Conservation (phyloP, 495 filamentous ascomycete genomes). For the Aspergillus leporis region DNA sequence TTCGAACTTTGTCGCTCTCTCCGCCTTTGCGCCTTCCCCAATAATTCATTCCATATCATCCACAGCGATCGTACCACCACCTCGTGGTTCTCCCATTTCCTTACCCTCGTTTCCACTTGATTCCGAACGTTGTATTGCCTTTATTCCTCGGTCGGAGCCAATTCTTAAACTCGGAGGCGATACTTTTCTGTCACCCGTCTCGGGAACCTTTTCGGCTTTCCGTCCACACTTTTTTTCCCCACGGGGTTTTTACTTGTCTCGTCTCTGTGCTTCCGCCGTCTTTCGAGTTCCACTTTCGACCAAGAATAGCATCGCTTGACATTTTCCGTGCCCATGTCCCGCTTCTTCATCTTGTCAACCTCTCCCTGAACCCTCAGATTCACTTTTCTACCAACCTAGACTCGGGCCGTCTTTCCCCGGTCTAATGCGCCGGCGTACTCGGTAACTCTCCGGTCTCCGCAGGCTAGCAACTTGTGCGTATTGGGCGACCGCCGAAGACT, state of each 20-base stretch:
- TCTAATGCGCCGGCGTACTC: slow-evolving; percentile 4
- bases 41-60: not conserved
- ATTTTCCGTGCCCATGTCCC: not conserved
- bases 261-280: not conserved
- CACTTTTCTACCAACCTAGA: not conserved
- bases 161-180: not conserved
- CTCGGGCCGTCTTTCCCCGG: slow-evolving; percentile 4
- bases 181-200: not conserved
- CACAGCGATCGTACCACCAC: not conserved
- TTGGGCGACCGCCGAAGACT: not conserved
- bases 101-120: not conserved
- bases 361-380: not conserved
- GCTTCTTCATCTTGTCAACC: not conserved
- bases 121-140: not conserved
- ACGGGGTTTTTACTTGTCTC: slow-evolving; percentile 6
- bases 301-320: not conserved
- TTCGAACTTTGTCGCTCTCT: not conserved
- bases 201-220: slow-evolving; percentile 5
- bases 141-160: not conserved
- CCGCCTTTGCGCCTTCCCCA: not conserved
- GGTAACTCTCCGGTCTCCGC: slow-evolving; percentile 4
- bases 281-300: not conserved
- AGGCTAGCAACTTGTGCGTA: not conserved
- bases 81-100: not conserved
- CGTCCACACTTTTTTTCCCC: slow-evolving; percentile 9